Base-by-base conservation (phyloP, 148 eudicot species). In the Amaranthus palmeri region DNA sequence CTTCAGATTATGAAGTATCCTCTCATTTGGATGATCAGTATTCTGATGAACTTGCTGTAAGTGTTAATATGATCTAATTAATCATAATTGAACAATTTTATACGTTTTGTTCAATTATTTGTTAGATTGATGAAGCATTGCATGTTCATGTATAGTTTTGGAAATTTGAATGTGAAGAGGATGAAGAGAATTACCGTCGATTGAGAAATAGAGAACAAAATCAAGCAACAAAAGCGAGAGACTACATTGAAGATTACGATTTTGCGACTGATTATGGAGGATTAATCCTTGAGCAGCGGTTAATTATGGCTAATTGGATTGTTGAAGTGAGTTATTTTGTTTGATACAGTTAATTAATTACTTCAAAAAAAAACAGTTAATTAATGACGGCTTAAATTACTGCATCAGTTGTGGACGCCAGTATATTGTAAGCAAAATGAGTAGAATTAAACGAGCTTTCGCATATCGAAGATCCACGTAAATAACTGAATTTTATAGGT, bases 221-320 rank as follows among this genome's bases (percentile, higher is more conserved):
- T 68, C 83, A 78, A 75, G 74, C 73, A 4, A 46, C 79, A 54
- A 88, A 88, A 74, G 69, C 88, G 57, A 90, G 51, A 45, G 92
- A 92, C 74, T 95, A 92, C 65, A 83, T 87, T 10, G 89, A 80
- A 63, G 92, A 88, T 56, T 90, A 90, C 73, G 80, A 87, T 78
- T 83, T 84, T 54, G 70, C 78, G 43, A 84, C 93, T 17, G 84
- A 81, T 68, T 85, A 72, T 72, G 93, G 96, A 58, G 77, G 74
- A 7, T 82, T 90, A 52, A 83, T 96, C 81, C 81, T 85, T 43
- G 93, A 92, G 83, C 97, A 96, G 67, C 88, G 99, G 63, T 79
- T 85, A 7, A 77, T 85, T 25, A 96, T 96, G 93, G 93, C 90
- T 15, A 86, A 92, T 71, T 96, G 99, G 99, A 96, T 96, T 45